Base-by-base conservation (phyloP, 1,284 basidiomycete species). In the Ustilago vetiveriae region DNA sequence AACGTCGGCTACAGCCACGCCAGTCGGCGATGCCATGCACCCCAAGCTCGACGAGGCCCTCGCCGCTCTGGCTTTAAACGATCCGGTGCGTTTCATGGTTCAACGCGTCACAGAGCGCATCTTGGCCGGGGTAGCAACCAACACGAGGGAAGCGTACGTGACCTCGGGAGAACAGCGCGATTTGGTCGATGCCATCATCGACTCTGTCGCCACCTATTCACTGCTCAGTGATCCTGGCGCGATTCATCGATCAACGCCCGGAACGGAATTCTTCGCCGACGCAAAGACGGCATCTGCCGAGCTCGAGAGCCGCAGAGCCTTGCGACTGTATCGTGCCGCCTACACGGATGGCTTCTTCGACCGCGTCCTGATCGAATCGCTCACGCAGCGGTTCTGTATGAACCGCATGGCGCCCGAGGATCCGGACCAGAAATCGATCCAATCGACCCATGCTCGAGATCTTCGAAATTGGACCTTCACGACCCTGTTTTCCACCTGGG, bases 31-130 rank as follows among this genome's bases (percentile, higher is more conserved):
- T 16, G 33, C 56, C 4, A 59, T 60, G 57, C 46, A 70, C 14
- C 67, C 67, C 2, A 52, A 59, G 17, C 56, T 65, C 13, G 67
- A 65, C 29, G 57, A 60, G 27, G 67, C 62, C 1, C 48, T 58
- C 4, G 46, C 49, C 4, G 54, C 57, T 0, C 55, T 69, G 3
- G 58, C 66, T 0, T 41, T 63, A 30, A 58, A 53, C 22, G 72
- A 78, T 44, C 76, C 76, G 0, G 76, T 77, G 10, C 59, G 73
- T 4, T 62, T 58, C 48, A 60, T 78, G 56, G 75, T 77, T 16
- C 41, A 63, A 23, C 49, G 52, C 26, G 63, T 74, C 8, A 45
- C 73, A 32, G 49, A 68, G 9, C 59, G 66, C 7, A 70, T 69
- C n/a, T 39, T 65, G 6, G 47, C 62, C 19, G 59, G 58, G 11